Percentiles rank a stretch among this genome's conserved stretches.
phyloP scores from a whole-genome alignment of 108 stramenopile genomes.

The Seminavis robusta region DNA sequence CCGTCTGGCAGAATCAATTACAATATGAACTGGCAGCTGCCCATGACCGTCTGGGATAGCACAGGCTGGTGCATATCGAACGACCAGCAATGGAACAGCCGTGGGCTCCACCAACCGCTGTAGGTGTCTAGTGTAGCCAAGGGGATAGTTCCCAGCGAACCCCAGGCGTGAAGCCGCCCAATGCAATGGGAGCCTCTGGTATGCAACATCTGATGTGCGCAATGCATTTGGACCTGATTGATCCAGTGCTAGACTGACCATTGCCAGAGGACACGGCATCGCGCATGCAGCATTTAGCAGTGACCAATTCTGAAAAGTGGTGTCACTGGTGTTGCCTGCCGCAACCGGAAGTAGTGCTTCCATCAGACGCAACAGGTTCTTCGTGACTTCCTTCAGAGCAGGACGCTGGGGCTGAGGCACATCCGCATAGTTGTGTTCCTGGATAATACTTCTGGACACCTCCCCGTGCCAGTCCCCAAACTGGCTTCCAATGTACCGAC shows the following conservation, averaged over 20 bases:
- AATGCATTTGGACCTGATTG: background rate
- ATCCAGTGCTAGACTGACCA: constrained; percentile 8
- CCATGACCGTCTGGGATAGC: constrained; percentile 5
- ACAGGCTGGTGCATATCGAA: constrained; percentile 2
- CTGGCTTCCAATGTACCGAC: constrained; percentile 13
- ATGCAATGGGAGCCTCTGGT: constrained; percentile 15
- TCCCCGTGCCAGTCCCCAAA: constrained; percentile 11
- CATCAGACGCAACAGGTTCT: too few relatives aligned
- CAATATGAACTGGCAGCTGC: constrained; percentile 22
- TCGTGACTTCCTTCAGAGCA: too few relatives aligned
- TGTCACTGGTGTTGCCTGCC: too few relatives aligned
- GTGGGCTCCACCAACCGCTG: constrained; percentile 9
- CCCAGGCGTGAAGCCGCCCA: constrained; percentile 7
- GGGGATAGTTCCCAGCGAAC: constrained; percentile 7
- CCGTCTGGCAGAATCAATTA: constrained; percentile 19
- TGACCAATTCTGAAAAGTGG: too few relatives aligned
- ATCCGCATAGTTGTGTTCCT: too few relatives aligned
- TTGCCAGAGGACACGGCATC: constrained; percentile 10
- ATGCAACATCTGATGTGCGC: background rate
- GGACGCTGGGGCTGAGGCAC: too few relatives aligned
- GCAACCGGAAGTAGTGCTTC: too few relatives aligned
- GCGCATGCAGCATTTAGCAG: constrained; percentile 13
- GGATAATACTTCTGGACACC: too few relatives aligned
- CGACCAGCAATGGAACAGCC: constrained; percentile 4
- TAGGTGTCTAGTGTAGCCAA: constrained; percentile 9